Evolutionary conservation across 306 rosid genomes (phyloP).

Genomic region (Crotalaria pallida): DNA sequence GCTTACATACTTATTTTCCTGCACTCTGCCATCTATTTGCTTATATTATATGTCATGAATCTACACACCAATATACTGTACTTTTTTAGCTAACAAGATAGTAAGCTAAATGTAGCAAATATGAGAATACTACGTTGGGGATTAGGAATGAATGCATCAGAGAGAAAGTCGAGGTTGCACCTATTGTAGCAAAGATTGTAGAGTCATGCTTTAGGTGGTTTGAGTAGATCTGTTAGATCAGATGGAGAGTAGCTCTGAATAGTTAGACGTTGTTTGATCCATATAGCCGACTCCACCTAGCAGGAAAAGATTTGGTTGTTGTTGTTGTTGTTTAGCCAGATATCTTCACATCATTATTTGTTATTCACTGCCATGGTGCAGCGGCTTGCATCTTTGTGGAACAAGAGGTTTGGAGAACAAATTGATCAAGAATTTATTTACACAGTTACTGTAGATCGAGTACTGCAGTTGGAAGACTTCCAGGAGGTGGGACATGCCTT

Average conservation of each 20-base stretch:
- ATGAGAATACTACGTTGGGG: no score
- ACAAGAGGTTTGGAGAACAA: slow-evolving; percentile 77
- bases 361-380: slow-evolving; percentile 24
- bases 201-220: no score
- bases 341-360: neutral
- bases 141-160: no score
- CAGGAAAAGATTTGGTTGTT: no score
- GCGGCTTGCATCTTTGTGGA: slow-evolving; percentile 64
- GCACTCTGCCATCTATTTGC: neutral
- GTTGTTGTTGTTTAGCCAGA: neutral
- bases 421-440: slow-evolving; percentile 61
- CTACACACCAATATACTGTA: neutral
- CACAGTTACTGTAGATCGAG: slow-evolving; percentile 56
- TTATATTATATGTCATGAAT: neutral
- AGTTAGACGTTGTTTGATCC: no score
- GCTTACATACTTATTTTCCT: neutral
- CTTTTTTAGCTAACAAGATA: no score
- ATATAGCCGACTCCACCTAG: no score
- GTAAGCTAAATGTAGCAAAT: no score
- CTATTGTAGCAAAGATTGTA: no score
- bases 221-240: no score
- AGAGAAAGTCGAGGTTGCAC: no score
- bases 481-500: slow-evolving; percentile 50
- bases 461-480: slow-evolving; percentile 82
- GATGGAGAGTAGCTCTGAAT: no score